phyloP scores from a whole-genome alignment of 1,139 yeast species.

The Magnusiomyces sp. region DNA sequence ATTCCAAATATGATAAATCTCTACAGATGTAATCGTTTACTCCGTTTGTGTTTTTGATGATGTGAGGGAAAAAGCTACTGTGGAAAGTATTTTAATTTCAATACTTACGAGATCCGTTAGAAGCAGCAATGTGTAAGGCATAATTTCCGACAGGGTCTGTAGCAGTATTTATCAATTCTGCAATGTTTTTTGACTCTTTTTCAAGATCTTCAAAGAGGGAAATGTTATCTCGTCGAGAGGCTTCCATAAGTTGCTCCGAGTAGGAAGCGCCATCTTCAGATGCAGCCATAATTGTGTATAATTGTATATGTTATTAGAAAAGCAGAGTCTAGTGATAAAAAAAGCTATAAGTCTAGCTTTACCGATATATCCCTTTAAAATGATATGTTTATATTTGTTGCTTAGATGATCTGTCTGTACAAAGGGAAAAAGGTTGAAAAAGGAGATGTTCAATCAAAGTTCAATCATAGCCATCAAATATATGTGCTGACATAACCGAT shows the following conservation, averaged over 20 bases:
- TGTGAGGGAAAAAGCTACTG: too few species aligned
- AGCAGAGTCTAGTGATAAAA: too few species aligned
- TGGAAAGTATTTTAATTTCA: too few species aligned
- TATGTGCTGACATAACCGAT: too few species aligned
- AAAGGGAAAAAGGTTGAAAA: too few species aligned
- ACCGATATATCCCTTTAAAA: not conserved
- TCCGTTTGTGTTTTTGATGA: too few species aligned
- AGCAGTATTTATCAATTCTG: constrained; percentile 58
- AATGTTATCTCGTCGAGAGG: constrained; percentile 80
- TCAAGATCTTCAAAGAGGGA: constrained; percentile 57
- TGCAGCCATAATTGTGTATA: not conserved
- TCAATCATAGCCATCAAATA: too few species aligned
- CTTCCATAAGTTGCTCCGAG: constrained; percentile 74
- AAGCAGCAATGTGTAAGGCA: constrained; percentile 74
- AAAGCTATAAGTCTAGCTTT: not conserved
- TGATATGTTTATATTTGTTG: not conserved
- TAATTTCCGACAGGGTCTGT: constrained; percentile 76
- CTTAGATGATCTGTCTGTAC: too few species aligned
- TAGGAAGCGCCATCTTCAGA: constrained; percentile 60
- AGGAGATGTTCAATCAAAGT: too few species aligned
- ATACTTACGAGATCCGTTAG: constrained; percentile 57
- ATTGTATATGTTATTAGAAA: too few species aligned
- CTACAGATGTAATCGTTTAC: too few species aligned
- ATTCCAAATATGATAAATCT: too few species aligned
- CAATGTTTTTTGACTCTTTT: constrained; percentile 41